Percentiles rank a stretch among this genome's conserved stretches.
Evolutionary conservation across 495 filamentous ascomycete genomes (phyloP).

Genomic region (Jackrogersella multiformis): DNA sequence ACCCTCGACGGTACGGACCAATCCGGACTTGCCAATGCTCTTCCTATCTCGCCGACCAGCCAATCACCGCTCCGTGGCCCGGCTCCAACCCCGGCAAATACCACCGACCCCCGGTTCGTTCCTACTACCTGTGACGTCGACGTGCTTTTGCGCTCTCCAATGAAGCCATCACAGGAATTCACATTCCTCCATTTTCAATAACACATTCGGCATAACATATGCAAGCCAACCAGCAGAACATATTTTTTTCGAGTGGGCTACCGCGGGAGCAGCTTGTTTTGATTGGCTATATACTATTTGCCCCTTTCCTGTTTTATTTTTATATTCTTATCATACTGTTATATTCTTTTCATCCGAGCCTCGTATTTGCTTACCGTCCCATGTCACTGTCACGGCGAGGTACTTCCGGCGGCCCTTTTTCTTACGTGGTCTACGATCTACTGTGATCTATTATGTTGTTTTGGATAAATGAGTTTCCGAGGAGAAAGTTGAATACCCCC

Average conservation of each 20-base stretch:
- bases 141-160: constrained; percentile 31
- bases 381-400: neutral
- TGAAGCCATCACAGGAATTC: constrained; percentile 10
- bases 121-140: constrained; percentile 34
- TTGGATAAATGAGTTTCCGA: constrained; percentile 25
- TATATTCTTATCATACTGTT: neutral
- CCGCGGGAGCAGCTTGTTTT: constrained; percentile 21
- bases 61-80: constrained; percentile 26
- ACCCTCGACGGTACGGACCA: constrained; percentile 21
- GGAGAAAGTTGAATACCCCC: constrained; percentile 36
- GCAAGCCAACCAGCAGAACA: no score
- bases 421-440: no score
- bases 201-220: no score
- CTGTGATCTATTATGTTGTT: constrained; percentile 25
- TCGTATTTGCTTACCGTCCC: neutral
- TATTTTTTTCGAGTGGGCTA: constrained; percentile 2
- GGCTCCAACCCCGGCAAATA: constrained; percentile 37
- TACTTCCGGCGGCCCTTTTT: constrained; percentile 8
- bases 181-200: constrained; percentile 19
- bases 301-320: neutral
- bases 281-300: constrained; percentile 3
- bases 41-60: constrained; percentile 1
- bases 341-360: neutral
- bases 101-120: constrained; percentile 21
- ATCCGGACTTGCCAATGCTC: constrained; percentile 24